Conservation (phyloP, 345 rosid genomes). For the Populus simonii region DNA sequence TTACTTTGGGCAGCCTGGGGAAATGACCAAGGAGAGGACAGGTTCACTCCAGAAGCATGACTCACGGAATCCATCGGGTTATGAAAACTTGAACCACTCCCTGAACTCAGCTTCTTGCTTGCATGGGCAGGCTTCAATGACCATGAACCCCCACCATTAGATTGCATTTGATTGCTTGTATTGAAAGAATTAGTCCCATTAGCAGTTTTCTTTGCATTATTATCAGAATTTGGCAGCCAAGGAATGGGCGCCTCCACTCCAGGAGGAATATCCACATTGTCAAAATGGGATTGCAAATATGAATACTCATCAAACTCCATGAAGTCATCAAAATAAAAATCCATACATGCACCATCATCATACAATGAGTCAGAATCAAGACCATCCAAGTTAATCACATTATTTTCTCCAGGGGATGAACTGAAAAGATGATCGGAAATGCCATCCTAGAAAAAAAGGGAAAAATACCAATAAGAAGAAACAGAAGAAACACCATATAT, state of each 20-base stretch:
- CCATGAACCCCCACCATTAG: slow-evolving; percentile 1
- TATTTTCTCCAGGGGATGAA: slow-evolving; percentile 30
- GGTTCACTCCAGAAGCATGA: slow-evolving; percentile 25
- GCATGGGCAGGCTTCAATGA: slow-evolving; percentile 13
- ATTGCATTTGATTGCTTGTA: slow-evolving; percentile 7
- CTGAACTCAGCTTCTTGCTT: slow-evolving; percentile 22
- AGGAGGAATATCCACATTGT: slow-evolving; percentile 61
- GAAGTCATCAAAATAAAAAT: slow-evolving; percentile 28
- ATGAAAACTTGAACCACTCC: slow-evolving; percentile 19
- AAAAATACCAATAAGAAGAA: neutral
- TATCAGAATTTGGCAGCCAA: slow-evolving; percentile 42
- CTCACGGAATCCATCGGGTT: slow-evolving; percentile 7
- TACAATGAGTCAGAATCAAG: slow-evolving; percentile 26
- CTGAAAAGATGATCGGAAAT: neutral
- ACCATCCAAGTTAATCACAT: slow-evolving; percentile 34
- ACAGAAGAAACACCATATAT: neutral
- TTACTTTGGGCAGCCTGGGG: slow-evolving; percentile 17
- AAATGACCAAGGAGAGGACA: slow-evolving; percentile 19
- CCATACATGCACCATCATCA: slow-evolving; percentile 21
- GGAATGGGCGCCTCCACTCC: slow-evolving; percentile 80
- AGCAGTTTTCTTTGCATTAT: slow-evolving; percentile 17
- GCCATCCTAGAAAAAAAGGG: slow-evolving; percentile 8
- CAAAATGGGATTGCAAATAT: slow-evolving; percentile 63
- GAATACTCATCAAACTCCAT: slow-evolving; percentile 45
- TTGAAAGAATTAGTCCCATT: slow-evolving; percentile 21